phyloP scores from a whole-genome alignment of 208 protist species.

The Leishmania turanica region DNA sequence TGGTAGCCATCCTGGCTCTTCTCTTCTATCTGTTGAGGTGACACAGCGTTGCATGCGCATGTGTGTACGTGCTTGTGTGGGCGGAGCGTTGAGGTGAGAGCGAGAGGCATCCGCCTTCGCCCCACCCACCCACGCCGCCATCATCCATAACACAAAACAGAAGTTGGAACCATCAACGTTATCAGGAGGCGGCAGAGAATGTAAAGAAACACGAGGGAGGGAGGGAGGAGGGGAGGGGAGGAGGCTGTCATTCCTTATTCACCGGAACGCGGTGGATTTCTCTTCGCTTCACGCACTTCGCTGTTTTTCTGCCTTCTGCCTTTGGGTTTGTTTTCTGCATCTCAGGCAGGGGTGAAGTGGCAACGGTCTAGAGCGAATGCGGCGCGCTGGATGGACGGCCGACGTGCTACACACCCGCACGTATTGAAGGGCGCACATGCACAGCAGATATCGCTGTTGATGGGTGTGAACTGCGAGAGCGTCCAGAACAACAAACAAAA shows the following conservation, averaged over 20 bases:
- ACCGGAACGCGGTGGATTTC: not conserved
- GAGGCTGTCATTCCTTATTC: not conserved
- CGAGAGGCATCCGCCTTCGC: not conserved
- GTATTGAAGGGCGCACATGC: not conserved
- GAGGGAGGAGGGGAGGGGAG: not conserved
- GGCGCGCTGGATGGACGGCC: not conserved
- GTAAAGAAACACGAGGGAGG: not conserved
- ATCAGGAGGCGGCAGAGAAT: not conserved
- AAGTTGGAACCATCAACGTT: not conserved
- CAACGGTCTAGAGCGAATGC: not conserved
- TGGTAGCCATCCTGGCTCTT: slow-evolving; percentile 36
- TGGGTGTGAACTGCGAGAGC: not conserved
- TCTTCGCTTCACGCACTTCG: not conserved
- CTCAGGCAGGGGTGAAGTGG: not conserved
- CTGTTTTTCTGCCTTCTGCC: slow-evolving; percentile 13
- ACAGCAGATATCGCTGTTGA: not conserved
- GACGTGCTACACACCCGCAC: not conserved
- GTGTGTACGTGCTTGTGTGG: not conserved
- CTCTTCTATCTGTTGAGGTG: slow-evolving; percentile 38
- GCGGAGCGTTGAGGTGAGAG: not conserved
- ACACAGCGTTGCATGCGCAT: not conserved
- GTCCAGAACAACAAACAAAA: not conserved
- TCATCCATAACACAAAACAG: not conserved
- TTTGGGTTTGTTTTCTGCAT: not conserved
- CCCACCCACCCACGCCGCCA: not conserved